phyloP scores from a whole-genome alignment of 768 basidiomycete species.

The Boletus subparvulus region DNA sequence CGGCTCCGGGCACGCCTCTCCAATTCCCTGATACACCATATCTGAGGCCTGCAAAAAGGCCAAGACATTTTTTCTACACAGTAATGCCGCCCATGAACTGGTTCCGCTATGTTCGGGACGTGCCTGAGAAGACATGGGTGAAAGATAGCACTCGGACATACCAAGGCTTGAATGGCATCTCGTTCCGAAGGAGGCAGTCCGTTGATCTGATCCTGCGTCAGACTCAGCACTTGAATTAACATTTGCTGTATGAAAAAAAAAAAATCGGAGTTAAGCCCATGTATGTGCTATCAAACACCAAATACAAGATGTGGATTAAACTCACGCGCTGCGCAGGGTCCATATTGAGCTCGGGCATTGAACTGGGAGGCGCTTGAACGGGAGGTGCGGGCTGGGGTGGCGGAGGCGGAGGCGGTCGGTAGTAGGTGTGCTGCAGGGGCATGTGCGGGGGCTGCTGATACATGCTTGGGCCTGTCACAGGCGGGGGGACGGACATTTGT shows the following conservation, averaged over 20 bases:
- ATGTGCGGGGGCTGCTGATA: conserved; percentile 35
- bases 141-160: conserved; percentile 31
- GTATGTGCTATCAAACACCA: background rate
- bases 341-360: conserved; percentile 39
- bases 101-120: conserved; percentile 24
- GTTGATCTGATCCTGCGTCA: conserved; percentile 83
- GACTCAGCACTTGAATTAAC: conserved; percentile 80
- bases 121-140: background rate
- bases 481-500: conserved; percentile 31
- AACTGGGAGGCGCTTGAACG: conserved; percentile 29
- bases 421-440: conserved; percentile 31
- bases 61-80: conserved; percentile 9
- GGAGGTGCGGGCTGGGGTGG: conserved; percentile 31
- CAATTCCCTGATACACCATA: too few species aligned
- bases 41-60: too few species aligned
- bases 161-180: conserved; percentile 77
- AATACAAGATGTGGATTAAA: conserved; percentile 6
- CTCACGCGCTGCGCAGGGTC: conserved; percentile 53
- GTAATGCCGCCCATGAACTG: conserved; percentile 37
- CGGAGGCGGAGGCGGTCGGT: conserved; percentile 33
- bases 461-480: conserved; percentile 25
- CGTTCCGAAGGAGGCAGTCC: conserved; percentile 76
- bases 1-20: background rate
- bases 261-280: background rate
- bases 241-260: conserved; percentile 52